Base-by-base conservation (phyloP, 192 early-diverging fungal species). In the Entomortierella chlamydospora region DNA sequence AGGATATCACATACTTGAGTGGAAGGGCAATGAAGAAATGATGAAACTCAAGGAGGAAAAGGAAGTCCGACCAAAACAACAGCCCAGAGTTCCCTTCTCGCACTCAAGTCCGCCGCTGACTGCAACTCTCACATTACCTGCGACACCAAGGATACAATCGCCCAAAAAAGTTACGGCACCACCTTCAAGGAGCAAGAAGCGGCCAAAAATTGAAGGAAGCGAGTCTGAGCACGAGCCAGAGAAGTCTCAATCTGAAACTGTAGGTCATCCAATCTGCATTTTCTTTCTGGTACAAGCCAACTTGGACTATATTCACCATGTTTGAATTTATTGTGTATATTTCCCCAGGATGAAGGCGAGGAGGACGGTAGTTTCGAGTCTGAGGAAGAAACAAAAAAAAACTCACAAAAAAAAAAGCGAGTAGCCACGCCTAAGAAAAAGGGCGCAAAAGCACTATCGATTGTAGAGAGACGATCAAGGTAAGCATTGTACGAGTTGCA, bases 21-120 rank as follows among this genome's bases (percentile, higher is more conserved):
- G 76, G 76, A 79, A 53, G 29, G 56, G 67, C 31, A 61, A 66
- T 49, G 30, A 61, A 15, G 63, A 59, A 29, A 79, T 79, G 76
- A 34, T 70, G 62, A 63, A 50, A 11, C 23, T 70, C 4, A 79
- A 61, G 31, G 76, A 79, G 17, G 67, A 64, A 43, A 66, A 65
- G 47, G 74, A 70, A 1, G 23, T 9, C 1, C 71, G 71, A 39
- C 63, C 61, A 49, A 64, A 51, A 25, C 25, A 9, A 53, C 12
- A 25, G 33, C 7, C 45, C 13, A 20, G 25, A 33, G 47, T 54
- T 26, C n/a, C 22, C 28, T 10, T 54, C 34, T 10, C 52, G 26
- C 9, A 29, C 6, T 23, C 23, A 28, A 6, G 5, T 10, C 34
- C 34, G 34, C 34, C n/a, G n/a, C n/a, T n/a, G n/a, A 23, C 50